phyloP scores from a whole-genome alignment of 2,329 filamentous ascomycete genomes.

The Fusarium sp. region DNA sequence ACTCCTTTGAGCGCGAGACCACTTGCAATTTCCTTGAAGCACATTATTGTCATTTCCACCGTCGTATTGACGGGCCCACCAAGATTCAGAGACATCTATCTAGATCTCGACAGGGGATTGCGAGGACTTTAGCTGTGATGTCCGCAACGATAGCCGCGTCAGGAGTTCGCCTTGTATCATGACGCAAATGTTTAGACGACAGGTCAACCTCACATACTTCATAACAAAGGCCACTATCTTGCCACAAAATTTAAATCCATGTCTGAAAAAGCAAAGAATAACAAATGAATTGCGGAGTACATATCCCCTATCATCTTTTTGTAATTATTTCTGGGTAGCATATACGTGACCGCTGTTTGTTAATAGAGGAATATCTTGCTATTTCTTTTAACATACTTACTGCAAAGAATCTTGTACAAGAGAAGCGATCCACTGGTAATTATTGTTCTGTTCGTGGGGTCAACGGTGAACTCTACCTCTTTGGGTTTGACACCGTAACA shows the following conservation, averaged over 20 bases:
- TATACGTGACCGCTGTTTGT: rapidly evolving
- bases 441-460: background rate
- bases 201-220: background rate
- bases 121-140: background rate
- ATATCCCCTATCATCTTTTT: background rate
- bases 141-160: background rate
- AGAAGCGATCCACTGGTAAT: no score
- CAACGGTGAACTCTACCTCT: background rate
- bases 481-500: background rate
- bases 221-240: background rate
- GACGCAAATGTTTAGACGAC: background rate
- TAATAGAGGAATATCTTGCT: rapidly evolving
- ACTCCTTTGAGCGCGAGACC: background rate
- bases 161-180: no score
- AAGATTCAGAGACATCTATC: background rate
- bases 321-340: no score
- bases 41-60: background rate
- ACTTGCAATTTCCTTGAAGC: background rate
- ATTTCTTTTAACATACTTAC: no score
- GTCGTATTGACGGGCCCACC: background rate
- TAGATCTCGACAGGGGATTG: background rate
- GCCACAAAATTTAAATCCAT: background rate
- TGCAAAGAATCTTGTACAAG: no score
- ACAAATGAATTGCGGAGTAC: background rate
- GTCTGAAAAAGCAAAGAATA: no score